Evolutionary conservation across 164 flowering plant genomes (phyloP), one percentile per base, ranked within the genome.

Genomic region (Nelumbo lutea): DNA sequence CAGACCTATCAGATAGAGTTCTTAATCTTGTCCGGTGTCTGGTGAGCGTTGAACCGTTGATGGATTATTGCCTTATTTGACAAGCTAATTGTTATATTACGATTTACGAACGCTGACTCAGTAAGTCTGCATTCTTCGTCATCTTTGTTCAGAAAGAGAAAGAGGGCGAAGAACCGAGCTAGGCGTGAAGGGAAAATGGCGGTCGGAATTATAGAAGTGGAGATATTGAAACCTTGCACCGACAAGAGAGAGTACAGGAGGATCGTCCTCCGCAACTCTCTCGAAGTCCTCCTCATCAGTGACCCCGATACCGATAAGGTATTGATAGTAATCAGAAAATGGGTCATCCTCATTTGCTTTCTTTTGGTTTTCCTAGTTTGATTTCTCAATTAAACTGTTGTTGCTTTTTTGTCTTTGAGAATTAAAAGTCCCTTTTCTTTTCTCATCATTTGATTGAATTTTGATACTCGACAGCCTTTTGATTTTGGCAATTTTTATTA

Each of bases 251-350:
- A 85, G 68, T 95, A 95, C 79, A 55, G 84, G 55, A 78, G 97
- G 65, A 76, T 92, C 64, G 88, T 89, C 62, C 97, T 95, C 63
- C 66, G 59, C 1, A 95, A 95, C 75, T 77, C 87, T 59, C 91
- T 95, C 48, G 78, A 90, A 67, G 97, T 83, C 64, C 92, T 95
- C 52, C 87, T 95, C 81, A 85, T 95, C 75, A 89, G 91, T 75
- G 99, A 95, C 77, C 96, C 97, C 2, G 96, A 95, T 13, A 92
- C 99, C 9, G 99, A 95, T 70, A 95, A 92, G 89, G 97, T 89
- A 14, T 9, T 9, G 47, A 0, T 1, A 15, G 8, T 9, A 27
- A 27, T 27, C 27, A 27, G 27, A 27, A 57, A 39, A 13, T 13
- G 2, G 45, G 6, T 59, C 1, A 10, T 13, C 6, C 45, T 55